Percentiles rank a stretch among this genome's conserved stretches.
These are phyloP conservation scores for Moricandia arvensis DNA, from an alignment of 345 rosid species.

Conservation along the genomic window DNA sequence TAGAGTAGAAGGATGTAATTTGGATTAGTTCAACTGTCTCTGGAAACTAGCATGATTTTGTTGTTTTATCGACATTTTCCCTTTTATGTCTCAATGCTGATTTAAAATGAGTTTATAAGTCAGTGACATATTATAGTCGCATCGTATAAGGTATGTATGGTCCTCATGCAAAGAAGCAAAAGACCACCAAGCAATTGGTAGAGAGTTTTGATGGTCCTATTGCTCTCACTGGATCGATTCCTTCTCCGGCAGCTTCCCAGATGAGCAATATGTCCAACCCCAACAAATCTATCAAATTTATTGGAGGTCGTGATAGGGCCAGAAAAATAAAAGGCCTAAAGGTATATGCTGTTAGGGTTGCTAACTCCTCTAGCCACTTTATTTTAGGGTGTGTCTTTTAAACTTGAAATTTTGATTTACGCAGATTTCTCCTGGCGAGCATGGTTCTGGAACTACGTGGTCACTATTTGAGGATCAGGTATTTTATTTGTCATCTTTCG, in stretches of 20 bases:
- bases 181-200: slow-evolving; percentile 56
- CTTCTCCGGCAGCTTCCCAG: slow-evolving; percentile 82
- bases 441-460: slow-evolving; percentile 82
- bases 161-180: slow-evolving; percentile 75
- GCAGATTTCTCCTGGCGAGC: slow-evolving; percentile 70
- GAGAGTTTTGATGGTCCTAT: slow-evolving; percentile 65
- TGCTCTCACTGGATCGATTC: slow-evolving; percentile 55
- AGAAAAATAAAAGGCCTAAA: slow-evolving; percentile 69
- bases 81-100: neutral
- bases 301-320: slow-evolving; percentile 64
- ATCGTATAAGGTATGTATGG: slow-evolving; percentile 61
- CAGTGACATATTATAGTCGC: slow-evolving; percentile 16
- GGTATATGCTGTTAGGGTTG: slow-evolving; percentile 44
- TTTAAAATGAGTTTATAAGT: slow-evolving; percentile 5
- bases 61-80: neutral
- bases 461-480: slow-evolving; percentile 97
- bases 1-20: slow-evolving; percentile 13
- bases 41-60: slow-evolving; percentile 9
- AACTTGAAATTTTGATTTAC: slow-evolving; percentile 23
- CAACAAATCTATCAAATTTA: slow-evolving; percentile 54
- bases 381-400: slow-evolving; percentile 7
- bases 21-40: neutral
- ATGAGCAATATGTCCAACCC: slow-evolving; percentile 91
- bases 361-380: slow-evolving; percentile 1
- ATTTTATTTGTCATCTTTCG: slow-evolving; percentile 9